Base-by-base conservation (phyloP, 2,329 filamentous ascomycete species). In the Aphanocladium album region DNA sequence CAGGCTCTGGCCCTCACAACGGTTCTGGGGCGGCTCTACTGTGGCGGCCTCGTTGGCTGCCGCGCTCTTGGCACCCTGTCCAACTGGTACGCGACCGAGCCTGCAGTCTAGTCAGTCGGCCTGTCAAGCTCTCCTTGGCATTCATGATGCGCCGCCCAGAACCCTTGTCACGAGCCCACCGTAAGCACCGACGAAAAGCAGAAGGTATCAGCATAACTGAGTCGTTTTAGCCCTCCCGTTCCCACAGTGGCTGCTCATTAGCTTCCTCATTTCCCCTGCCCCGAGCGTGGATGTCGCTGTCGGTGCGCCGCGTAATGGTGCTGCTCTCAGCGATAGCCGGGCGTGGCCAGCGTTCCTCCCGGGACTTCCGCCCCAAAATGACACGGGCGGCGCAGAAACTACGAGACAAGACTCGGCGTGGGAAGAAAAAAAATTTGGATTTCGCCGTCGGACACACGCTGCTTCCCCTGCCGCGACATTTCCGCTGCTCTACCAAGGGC, bases 31-130 rank as follows among this genome's bases (percentile, higher is more conserved):
- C 50, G n/a, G 50, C 50, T 53, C 33, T 37, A 41, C 33, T 49
- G 46, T 25, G 35, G 35, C 23, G 45, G 55, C 19, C 21, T 17
- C 35, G 46, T 51, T 51, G 55, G 55, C 55, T 58, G 25, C 55
- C 55, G 55, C 55, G 55, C 45, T 57, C 54, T 57, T 57, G 54
- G 54, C 54, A 57, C 30, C 12, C 41, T 35, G 53, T 37, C 41
- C 53, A n/a, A n/a, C n/a, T n/a, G n/a, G n/a, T 35, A 56, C 41
- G 53, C 41, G 53, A 47, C 53, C 53, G 53, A 47, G 43, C 12
- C 35, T 14, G 12, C 35, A 39, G 9, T 9, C 27, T 17, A 17
- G 16, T 25, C 21, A 54, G 46, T 41, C 23, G 35, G 52, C 11
- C 16, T 57, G 54, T 49, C 55, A 52, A 58, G 9, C 23, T 11